Base-by-base conservation (phyloP, 2,329 filamentous ascomycete genomes). In the Ceratocystis destructans region DNA sequence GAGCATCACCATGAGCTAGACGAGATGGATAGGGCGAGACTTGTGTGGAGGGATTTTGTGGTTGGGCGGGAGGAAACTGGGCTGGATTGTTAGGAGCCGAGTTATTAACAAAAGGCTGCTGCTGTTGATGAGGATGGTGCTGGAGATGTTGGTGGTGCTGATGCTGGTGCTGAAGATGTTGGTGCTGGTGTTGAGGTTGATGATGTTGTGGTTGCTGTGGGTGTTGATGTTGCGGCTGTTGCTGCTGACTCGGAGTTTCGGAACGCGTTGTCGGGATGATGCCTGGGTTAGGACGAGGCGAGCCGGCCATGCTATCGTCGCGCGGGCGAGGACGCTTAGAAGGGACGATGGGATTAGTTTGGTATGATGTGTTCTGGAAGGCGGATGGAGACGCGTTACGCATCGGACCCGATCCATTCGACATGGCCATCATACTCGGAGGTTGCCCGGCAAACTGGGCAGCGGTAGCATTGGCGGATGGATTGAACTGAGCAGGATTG, bases 251-350 rank as follows among this genome's bases (percentile, higher is more conserved):
- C 44, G 93, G 93, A 37, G 93, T 97, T 74, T 96, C 92, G 71
- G 93, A 93, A 76, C 93, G 89, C 76, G 93, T 95, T 28, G 84
- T 85, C 62, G 89, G 88, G 37, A 90, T 77, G 77, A 88, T 88
- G 70, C 84, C 84, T 4, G 87, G 83, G 66, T 87, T 86, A 73
- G 87, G 88, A 72, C 87, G 83, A 64, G 93, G 91, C 41, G 91
- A 95, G 74, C 88, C 87, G 70, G 86, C 87, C 73, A 94, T 82
- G 73, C 87, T 92, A 75, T 96, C 92, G 76, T 96, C 90, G 73
- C 84, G 80, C 64, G 88, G 87, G 61, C 89, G 84, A 65, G 89
- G 83, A 72, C 94, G 85, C 78, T 97, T 99, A 25, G 92, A 93
- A 67, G 93, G 93, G 71, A 96, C 87, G 72, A 96, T 86, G 61